Conservation (phyloP, 176 grass and related monocot species). For the Carex littledalei region DNA sequence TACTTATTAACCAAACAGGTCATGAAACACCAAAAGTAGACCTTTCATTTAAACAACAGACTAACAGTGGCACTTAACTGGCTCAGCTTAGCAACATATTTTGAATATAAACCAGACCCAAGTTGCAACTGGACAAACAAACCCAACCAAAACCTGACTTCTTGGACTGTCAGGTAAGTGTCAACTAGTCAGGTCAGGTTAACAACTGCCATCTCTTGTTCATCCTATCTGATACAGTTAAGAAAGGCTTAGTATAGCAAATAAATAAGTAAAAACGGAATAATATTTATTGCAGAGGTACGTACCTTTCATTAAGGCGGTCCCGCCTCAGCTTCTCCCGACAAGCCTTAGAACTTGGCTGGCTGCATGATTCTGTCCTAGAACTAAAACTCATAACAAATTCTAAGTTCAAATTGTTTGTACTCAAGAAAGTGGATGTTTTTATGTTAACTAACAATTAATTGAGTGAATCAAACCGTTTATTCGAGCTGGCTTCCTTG, state of each 20-base stretch:
- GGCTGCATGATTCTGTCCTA: conserved; percentile 53
- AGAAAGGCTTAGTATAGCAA: not conserved
- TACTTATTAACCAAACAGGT: not conserved
- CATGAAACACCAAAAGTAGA: not conserved
- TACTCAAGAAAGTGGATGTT: not conserved
- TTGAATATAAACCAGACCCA: not conserved
- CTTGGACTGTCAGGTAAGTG: not conserved
- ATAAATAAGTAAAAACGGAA: not conserved
- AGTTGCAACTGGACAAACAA: no score
- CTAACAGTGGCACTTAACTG: not conserved
- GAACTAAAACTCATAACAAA: conserved; percentile 37
- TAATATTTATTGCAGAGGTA: not conserved
- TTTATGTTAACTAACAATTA: not conserved
- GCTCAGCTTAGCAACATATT: not conserved
- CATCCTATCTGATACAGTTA: not conserved
- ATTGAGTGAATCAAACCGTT: conserved; percentile 56
- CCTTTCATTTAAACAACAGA: not conserved
- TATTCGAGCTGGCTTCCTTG: conserved; percentile 58
- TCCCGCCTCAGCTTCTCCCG: conserved; percentile 92
- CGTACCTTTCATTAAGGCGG: conserved; percentile 78
- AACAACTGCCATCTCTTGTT: not conserved
- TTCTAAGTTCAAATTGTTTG: conserved; percentile 17
- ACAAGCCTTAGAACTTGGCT: conserved; percentile 85
- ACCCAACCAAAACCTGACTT: no score
- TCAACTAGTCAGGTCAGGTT: not conserved